Evolutionary conservation across 164 flowering plant genomes (phyloP), one percentile per base, ranked within the genome.

Genomic region (Euptelea pleiosperma): DNA sequence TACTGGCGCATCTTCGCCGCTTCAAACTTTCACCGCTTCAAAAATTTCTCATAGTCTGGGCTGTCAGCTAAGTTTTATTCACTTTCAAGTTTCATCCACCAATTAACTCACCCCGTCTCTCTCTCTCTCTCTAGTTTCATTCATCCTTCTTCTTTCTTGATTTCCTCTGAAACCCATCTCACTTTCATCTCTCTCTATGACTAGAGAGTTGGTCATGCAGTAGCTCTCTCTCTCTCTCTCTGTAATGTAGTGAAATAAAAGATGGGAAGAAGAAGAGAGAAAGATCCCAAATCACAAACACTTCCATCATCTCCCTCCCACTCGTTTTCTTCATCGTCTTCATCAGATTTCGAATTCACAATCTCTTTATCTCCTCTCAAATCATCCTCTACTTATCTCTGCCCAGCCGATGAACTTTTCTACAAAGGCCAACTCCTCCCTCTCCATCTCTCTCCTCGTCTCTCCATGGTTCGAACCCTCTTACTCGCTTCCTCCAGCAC

Each of bases 381-480:
- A 44, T 66, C 87, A 49, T 62, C 85, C 30, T 33, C 80, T 30
- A 60, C n/a, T n/a, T n/a, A 63, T 22, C 78, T 82, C 34, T 80
- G 87, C 62, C 93, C 93, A 0, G 98, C 98, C 49, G 98, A 91
- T 68, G 92, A 91, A 66, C 93, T 91, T 57, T 91, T 91, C 81
- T 91, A 83, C 84, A 89, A 85, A 49, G 96, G 94, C 42, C 83
- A 88, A 61, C 83, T 91, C 63, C 77, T 89, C 6, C 98, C 96
- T 18, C 93, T 89, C 62, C 96, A 85, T 22, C 87, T 77, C 72
- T 83, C 96, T 3, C 89, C 94, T 0, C 86, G 96, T 40, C 73
- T 85, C 52, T 82, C 89, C 70, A 85, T 91, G 89, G 88, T 89
- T 68, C 86, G 90, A 15, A 83, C 93, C 0, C 88, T 89, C 51